Evolutionary conservation across 2,329 filamentous ascomycete species (phyloP), one percentile per base, ranked within the genome.

Genomic region (Fusarium concolor): DNA sequence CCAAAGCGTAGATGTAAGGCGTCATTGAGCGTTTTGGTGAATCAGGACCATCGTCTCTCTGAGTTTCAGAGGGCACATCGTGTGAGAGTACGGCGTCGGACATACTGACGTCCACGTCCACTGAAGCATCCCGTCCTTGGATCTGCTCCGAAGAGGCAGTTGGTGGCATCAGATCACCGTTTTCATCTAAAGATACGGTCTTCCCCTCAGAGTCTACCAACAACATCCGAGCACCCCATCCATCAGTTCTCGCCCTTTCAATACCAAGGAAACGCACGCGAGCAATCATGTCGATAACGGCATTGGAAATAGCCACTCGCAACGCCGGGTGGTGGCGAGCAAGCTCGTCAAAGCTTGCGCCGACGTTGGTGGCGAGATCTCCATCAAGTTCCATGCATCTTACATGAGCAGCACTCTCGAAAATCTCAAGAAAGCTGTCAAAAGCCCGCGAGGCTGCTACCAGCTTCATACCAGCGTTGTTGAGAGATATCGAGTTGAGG

Each of bases 401-500:
- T 59, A 99, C 89, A 79, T 99, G 96, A 17, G 89, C 86, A 4
- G 94, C 90, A 70, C 93, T 98, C 78, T 97, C 93, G 70, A 99
- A 99, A n/a, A 98, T 93, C 76, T 97, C 93, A 68, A 99, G 91
- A 76, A 94, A 98, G 71, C 89, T 92, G 57, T 94, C 90, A 43
- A 99, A 85, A 3, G 93, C 94, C 59, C 89, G 86, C 0, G 94
- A 97, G 1, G 89, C 87, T 58, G 93, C 89, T 73, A 99, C 96
- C 76, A 97, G 86, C 73, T 92, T 91, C 84, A 97, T 91, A 10
- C 96, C 96, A 28, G 88, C 85, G 65, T 92, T 91, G 72, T 97
- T 97, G 56, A 99, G 82, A 71, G 93, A 99, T 53, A 99, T 97
- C 7, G 96, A 94, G 65, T 95, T 95, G 72, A 99, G 91, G 4